Evolutionary conservation across 2,329 filamentous ascomycete genomes (phyloP).

Genomic region (Aspergillus japonicus): DNA sequence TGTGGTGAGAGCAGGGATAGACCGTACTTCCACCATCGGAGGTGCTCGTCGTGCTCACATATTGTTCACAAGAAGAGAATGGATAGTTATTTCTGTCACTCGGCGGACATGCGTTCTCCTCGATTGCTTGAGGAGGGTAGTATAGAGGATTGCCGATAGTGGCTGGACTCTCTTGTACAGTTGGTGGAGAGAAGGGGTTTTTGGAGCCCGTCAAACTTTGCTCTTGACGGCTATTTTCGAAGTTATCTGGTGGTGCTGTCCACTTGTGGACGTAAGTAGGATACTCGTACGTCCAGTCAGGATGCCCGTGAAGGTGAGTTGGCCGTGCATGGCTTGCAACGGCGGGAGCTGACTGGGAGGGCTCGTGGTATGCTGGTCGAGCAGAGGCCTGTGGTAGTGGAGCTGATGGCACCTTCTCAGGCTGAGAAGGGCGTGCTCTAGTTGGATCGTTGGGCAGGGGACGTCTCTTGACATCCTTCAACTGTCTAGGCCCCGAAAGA

Average conservation of each 20-base stretch:
- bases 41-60: conserved; percentile 9
- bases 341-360: conserved; percentile 45
- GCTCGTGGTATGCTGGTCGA: conserved; percentile 30
- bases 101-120: background rate
- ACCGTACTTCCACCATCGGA: background rate
- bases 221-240: too few relatives aligned
- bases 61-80: conserved; percentile 24
- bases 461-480: conserved; percentile 72
- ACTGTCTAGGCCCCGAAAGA: conserved; percentile 50
- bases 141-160: background rate
- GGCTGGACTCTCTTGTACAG: background rate
- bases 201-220: background rate
- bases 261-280: too few relatives aligned
- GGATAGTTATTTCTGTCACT: conserved; percentile 19
- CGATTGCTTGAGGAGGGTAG: background rate
- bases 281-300: background rate
- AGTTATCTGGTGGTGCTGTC: too few relatives aligned
- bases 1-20: background rate
- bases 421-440: too few relatives aligned
- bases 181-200: background rate
- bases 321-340: conserved; percentile 72
- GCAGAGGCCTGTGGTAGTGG: too few relatives aligned
- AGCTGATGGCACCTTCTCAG: too few relatives aligned
- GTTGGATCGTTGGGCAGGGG: conserved; percentile 73
- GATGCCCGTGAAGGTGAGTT: conserved; percentile 63